These are phyloP conservation scores for Ascocoryne sarcoides DNA, from an alignment of 2,329 filamentous ascomycete genomes.

Conservation along the genomic window DNA sequence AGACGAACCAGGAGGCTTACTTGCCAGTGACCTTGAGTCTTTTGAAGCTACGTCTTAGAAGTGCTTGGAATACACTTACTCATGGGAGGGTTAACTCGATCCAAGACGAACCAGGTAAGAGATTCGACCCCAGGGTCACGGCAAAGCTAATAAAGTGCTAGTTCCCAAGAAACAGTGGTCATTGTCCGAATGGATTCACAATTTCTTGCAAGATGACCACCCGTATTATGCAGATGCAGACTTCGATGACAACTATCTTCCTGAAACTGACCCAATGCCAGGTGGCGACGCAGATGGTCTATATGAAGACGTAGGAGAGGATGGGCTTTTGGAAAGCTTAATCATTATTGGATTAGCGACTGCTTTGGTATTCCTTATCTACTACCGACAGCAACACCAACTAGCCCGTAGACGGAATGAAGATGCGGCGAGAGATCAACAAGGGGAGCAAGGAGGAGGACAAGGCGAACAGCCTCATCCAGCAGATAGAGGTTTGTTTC, in stretches of 20 bases:
- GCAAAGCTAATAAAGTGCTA: slow-evolving; percentile 33
- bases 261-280: slow-evolving; percentile 47
- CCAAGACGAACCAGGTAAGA: slow-evolving; percentile 74
- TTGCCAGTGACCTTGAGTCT: slow-evolving; percentile 84
- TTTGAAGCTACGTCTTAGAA: slow-evolving; percentile 73
- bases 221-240: slow-evolving; percentile 52
- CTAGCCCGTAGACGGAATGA: slow-evolving; percentile 40
- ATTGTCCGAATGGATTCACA: slow-evolving; percentile 75
- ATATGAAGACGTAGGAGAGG: slow-evolving; percentile 59
- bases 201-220: slow-evolving; percentile 66
- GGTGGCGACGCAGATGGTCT: slow-evolving; percentile 46
- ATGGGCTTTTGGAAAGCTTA: slow-evolving; percentile 74
- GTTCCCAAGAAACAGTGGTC: slow-evolving; percentile 66
- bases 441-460: slow-evolving; percentile 17
- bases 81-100: slow-evolving; percentile 90
- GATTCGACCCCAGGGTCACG: not conserved
- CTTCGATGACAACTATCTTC: slow-evolving; percentile 28
- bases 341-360: slow-evolving; percentile 72
- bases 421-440: slow-evolving; percentile 31
- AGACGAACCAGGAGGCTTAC: slow-evolving; percentile 89
- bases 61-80: slow-evolving; percentile 90
- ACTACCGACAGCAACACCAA: slow-evolving; percentile 67
- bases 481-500: slow-evolving; percentile 49
- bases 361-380: slow-evolving; percentile 68
- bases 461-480: slow-evolving; percentile 23